Percentiles rank a stretch among this genome's conserved stretches.
Evolutionary conservation across 495 filamentous ascomycete species (phyloP).

Genomic region (Lentithecium fluviatile): DNA sequence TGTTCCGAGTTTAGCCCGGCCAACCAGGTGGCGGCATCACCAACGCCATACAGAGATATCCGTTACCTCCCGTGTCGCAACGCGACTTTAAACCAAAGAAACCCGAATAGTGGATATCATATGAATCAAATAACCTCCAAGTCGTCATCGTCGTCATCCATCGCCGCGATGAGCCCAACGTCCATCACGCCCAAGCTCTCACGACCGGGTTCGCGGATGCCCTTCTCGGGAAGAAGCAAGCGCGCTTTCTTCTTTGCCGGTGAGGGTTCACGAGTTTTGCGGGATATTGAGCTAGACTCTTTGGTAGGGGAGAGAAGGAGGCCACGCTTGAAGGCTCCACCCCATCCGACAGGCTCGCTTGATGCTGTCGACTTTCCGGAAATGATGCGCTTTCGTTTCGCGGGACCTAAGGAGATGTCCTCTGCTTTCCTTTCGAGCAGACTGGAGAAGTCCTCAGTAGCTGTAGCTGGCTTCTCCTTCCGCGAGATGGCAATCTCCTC

Average conservation of each 20-base stretch:
- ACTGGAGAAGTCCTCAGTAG: slow-evolving; percentile 46
- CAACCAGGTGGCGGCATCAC: slow-evolving; percentile 4
- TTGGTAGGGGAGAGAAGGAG: slow-evolving; percentile 32
- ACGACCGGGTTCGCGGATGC: slow-evolving; percentile 44
- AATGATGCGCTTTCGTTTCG: slow-evolving; percentile 62
- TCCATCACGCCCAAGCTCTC: slow-evolving; percentile 38
- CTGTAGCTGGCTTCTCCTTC: slow-evolving; percentile 6
- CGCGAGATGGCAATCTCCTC: neutral
- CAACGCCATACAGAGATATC: slow-evolving; percentile 7
- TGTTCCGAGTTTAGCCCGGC: slow-evolving; percentile 15
- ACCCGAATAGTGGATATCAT: slow-evolving; percentile 8
- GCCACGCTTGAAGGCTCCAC: slow-evolving; percentile 39
- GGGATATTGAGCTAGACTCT: slow-evolving; percentile 11
- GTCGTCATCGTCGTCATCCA: slow-evolving; percentile 45
- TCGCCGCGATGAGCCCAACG: slow-evolving; percentile 32
- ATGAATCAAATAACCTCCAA: slow-evolving; percentile 43
- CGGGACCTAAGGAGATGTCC: slow-evolving; percentile 67
- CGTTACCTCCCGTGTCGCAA: neutral
- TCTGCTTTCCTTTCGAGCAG: slow-evolving; percentile 56
- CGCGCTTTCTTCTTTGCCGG: slow-evolving; percentile 44
- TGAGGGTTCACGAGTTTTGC: slow-evolving; percentile 24
- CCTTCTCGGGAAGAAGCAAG: slow-evolving; percentile 44
- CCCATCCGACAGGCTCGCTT: slow-evolving; percentile 44
- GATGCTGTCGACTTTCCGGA: slow-evolving; percentile 36
- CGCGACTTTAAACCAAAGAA: neutral